These are phyloP conservation scores for Kluyveromyces starmeri DNA, from an alignment of 805 yeast genomes.

Conservation along the genomic window DNA sequence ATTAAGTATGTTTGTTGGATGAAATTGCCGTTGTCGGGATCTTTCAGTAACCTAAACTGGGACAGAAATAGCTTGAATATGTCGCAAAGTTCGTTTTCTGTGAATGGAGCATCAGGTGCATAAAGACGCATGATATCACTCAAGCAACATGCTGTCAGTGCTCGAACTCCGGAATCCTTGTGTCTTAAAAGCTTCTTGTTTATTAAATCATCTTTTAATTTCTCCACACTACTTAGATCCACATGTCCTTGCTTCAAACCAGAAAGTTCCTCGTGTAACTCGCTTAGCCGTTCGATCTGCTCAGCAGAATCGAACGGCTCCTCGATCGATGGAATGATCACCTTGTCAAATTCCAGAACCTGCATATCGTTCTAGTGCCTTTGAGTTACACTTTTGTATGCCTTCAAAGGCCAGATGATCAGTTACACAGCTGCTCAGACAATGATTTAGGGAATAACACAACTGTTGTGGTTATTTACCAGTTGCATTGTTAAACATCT, in stretches of 20 bases:
- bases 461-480: no score
- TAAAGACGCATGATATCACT: slow-evolving; percentile 66
- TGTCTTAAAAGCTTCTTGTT: slow-evolving; percentile 51
- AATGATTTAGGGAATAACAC: no score
- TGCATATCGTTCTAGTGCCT: no score
- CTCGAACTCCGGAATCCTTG: slow-evolving; percentile 59
- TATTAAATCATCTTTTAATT: slow-evolving; percentile 42
- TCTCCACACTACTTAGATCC: slow-evolving; percentile 37
- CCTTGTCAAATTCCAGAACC: slow-evolving; percentile 33
- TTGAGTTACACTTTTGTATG: no score
- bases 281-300: slow-evolving; percentile 45
- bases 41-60: slow-evolving; percentile 50
- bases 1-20: slow-evolving; percentile 56
- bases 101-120: slow-evolving; percentile 89
- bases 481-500: no score
- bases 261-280: slow-evolving; percentile 55
- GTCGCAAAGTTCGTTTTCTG: slow-evolving; percentile 49
- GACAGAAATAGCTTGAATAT: slow-evolving; percentile 58
- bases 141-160: slow-evolving; percentile 62
- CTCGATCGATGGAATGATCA: slow-evolving; percentile 47
- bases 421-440: no score
- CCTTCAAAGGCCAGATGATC: no score
- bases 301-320: slow-evolving; percentile 56
- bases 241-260: slow-evolving; percentile 51
- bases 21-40: slow-evolving; percentile 50